Percentiles rank a stretch among this genome's conserved stretches.
These are phyloP conservation scores for Mortierella sp. DNA, from an alignment of 371 early-diverging fungal genomes.

Conservation along the genomic window DNA sequence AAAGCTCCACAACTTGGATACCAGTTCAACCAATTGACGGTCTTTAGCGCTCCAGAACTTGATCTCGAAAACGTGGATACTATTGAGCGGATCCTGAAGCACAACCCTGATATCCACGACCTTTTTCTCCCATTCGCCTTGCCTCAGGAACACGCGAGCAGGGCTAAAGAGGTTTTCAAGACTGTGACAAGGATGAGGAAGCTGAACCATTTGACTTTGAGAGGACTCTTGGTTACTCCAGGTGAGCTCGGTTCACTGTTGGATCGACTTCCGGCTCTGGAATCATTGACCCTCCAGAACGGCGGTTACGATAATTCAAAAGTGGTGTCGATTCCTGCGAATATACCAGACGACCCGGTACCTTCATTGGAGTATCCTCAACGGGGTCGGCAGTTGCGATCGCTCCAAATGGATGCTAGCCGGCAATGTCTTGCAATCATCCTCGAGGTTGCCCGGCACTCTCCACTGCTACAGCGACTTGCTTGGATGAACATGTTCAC, in stretches of 20 bases:
- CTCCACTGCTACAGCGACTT: neutral
- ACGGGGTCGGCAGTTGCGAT: too few species aligned
- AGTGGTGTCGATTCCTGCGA: too few species aligned
- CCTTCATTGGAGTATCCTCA: too few species aligned
- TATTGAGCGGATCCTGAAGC: neutral
- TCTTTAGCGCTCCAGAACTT: neutral
- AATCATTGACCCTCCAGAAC: neutral
- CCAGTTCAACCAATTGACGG: too few species aligned
- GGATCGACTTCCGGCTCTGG: neutral
- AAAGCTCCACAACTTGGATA: too few species aligned
- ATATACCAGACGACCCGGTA: too few species aligned
- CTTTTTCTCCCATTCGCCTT: neutral
- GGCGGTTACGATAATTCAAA: too few species aligned
- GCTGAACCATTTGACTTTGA: neutral
- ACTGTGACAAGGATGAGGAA: neutral
- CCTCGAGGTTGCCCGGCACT: neutral
- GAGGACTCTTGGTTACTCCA: neutral
- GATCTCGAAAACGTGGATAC: neutral
- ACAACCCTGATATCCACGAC: constrained; percentile 5
- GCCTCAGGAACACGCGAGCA: neutral
- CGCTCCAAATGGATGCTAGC: too few species aligned
- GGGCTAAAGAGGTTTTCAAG: neutral
- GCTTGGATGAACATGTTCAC: neutral
- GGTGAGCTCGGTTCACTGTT: neutral
- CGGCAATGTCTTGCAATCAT: too few species aligned